Base-by-base conservation (phyloP, 768 basidiomycete genomes). In the Russula foetens region DNA sequence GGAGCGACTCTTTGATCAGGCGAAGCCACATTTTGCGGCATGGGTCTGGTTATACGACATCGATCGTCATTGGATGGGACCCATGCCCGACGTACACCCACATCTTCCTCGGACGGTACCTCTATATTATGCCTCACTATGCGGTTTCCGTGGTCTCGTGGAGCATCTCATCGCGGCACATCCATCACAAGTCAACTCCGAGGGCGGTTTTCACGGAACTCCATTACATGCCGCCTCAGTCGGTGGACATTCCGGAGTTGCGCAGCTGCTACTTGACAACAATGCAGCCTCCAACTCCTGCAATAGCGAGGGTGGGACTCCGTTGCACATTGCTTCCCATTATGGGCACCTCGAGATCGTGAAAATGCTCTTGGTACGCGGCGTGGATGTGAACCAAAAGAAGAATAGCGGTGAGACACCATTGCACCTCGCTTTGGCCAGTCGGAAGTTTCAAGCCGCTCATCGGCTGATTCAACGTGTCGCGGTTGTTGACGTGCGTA, bases 21-120 rank as follows among this genome's bases (percentile, higher is more conserved):
- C 24, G 0, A 47, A 28, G 14, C 49, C 60, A 4, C 50, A 53
- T 45, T 57, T 62, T 35, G 21, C 51, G 0, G n/a, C 50, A 8
- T 62, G 60, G 60, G 19, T 58, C 21, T 62, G 60, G 60, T 3
- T 53, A 23, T 33, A 52, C 19, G 50, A 62, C 15, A 12, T 53
- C 0, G 56, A 62, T n/a, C 48, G 6, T 29, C 33, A 35, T 29
- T 62, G 56, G 60, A 6, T 17, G 11, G 14, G 35, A 11, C 17
- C 46, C 5, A 50, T 56, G 47, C 38, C 41, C 3, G 9, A 19
- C 7, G 12, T 8, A 24, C 44, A 23, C 21, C 55, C 60, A 24
- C 19, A 12, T 28, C 1, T 1, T 55, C 55, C 1, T 3, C 24
- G 0, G 55, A 21, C 0, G 14, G n/a, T 1, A 7, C 55, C 60